These are phyloP conservation scores for Pugionium dolabratum DNA, from an alignment of 345 rosid genomes.

Conservation along the genomic window DNA sequence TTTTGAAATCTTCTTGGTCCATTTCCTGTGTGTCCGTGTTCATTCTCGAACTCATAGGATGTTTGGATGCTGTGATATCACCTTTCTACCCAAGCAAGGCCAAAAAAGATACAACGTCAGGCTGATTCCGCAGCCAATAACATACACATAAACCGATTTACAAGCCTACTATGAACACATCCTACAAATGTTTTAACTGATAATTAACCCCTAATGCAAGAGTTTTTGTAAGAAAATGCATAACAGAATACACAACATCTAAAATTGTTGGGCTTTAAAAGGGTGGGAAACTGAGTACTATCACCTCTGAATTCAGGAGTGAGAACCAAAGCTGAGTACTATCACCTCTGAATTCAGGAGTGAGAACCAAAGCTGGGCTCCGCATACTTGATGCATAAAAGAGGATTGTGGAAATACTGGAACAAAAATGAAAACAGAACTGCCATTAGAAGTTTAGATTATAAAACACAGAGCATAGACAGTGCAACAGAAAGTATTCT, in stretches of 20 bases:
- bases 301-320: too few species aligned
- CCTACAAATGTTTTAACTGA: background rate
- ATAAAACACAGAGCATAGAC: background rate
- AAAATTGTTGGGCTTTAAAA: too few species aligned
- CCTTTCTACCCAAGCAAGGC: slow-evolving; percentile 1
- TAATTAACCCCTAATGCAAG: background rate
- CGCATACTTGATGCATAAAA: slow-evolving; percentile 3
- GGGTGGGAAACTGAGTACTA: too few species aligned
- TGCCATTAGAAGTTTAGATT: background rate
- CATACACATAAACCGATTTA: background rate
- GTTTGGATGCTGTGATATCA: slow-evolving; percentile 13
- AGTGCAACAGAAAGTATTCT: background rate
- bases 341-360: background rate
- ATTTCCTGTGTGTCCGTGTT: background rate
- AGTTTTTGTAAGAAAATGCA: background rate
- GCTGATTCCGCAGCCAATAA: slow-evolving; percentile 11
- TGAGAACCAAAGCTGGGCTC: slow-evolving; percentile 12
- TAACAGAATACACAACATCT: background rate
- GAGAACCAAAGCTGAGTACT: too few species aligned
- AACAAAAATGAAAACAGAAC: slow-evolving; percentile 10
- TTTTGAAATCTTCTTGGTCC: background rate
- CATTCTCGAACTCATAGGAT: background rate
- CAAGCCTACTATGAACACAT: slow-evolving; percentile 1
- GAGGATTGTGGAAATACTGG: slow-evolving; percentile 5
- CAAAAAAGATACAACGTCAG: background rate